Evolutionary conservation across 371 early-diverging fungal species (phyloP).

Genomic region (Mucor velutinosus): DNA sequence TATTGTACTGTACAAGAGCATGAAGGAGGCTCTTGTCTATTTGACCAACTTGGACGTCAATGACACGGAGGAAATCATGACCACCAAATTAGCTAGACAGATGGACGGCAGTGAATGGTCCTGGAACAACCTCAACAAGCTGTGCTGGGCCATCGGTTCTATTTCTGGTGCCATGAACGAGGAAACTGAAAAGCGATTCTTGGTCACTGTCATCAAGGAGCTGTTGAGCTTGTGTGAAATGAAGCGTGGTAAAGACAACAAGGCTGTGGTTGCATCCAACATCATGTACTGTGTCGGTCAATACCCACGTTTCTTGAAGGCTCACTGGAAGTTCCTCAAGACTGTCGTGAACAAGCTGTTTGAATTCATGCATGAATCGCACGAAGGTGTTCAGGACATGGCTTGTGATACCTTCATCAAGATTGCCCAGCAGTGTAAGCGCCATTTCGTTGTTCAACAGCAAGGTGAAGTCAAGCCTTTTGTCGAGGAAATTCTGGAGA

Average conservation of each 20-base stretch:
- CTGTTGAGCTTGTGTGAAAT: conserved; percentile 92
- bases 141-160: conserved; percentile 99
- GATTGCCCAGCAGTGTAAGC: conserved; percentile 96
- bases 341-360: conserved; percentile 99
- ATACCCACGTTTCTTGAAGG: conserved; percentile 98
- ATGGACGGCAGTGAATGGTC: conserved; percentile 95
- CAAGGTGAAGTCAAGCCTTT: conserved; percentile 85
- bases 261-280: conserved; percentile 99
- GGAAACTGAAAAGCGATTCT: conserved; percentile 97
- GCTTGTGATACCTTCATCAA: conserved; percentile 99
- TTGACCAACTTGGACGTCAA: conserved; percentile 93
- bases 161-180: conserved; percentile 97
- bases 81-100: conserved; percentile 87
- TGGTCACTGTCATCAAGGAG: conserved; percentile 97
- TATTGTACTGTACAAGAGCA: conserved; percentile 96
- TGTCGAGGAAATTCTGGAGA: conserved; percentile 91
- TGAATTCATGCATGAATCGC: conserved; percentile 99
- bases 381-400: conserved; percentile 99
- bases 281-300: conserved; percentile 99
- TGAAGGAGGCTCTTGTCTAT: conserved; percentile 97
- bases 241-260: conserved; percentile 97
- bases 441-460: conserved; percentile 93
- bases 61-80: conserved; percentile 95
- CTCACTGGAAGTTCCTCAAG: conserved; percentile 99
- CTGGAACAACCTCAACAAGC: conserved; percentile 95